Conservation (phyloP, 2,329 filamentous ascomycete genomes). For the Thielaviopsis populi region DNA sequence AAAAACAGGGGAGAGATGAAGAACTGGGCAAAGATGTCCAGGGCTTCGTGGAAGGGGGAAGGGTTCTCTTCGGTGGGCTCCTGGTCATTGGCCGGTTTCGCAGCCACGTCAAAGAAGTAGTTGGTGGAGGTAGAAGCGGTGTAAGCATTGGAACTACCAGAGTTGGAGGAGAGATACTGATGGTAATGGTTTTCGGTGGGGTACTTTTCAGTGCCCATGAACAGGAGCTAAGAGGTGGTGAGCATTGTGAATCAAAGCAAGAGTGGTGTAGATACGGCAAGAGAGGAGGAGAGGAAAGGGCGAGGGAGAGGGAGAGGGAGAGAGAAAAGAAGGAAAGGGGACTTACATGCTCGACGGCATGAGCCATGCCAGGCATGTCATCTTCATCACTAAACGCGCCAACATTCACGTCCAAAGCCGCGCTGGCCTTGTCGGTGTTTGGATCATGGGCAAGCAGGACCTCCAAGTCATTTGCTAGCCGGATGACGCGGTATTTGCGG, state of each 20-base stretch:
- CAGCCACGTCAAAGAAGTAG: constrained; percentile 92
- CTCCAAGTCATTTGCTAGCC: constrained; percentile 74
- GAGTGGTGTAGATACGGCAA: too few species aligned
- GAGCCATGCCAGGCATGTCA: constrained; percentile 87
- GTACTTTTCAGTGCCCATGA: constrained; percentile 99
- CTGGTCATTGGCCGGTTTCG: constrained; percentile 51
- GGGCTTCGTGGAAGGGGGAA: constrained; percentile 56
- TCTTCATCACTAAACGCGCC: constrained; percentile 87
- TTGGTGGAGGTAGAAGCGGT: constrained; percentile 89
- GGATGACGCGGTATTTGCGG: constrained; percentile 73
- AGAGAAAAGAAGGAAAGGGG: background rate
- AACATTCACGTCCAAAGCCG: constrained; percentile 87
- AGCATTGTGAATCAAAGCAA: too few species aligned
- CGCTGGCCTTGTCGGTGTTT: constrained; percentile 91
- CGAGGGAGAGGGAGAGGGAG: background rate
- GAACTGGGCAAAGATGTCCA: constrained; percentile 89
- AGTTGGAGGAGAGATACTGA: constrained; percentile 78
- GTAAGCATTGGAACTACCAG: constrained; percentile 87
- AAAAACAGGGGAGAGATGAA: constrained; percentile 82
- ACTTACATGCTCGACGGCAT: constrained; percentile 77
- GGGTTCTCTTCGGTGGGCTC: constrained; percentile 40
- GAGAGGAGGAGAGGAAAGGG: too few species aligned
- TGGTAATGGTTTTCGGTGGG: constrained; percentile 92
- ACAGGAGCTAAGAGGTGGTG: constrained; percentile 52
- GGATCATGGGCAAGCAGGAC: constrained; percentile 84